A percentile compares a stretch with the other conserved stretches of the same genome.
These are phyloP conservation scores for Entomortierella beljakovae DNA, from an alignment of 192 early-diverging fungal species.

Conservation along the genomic window DNA sequence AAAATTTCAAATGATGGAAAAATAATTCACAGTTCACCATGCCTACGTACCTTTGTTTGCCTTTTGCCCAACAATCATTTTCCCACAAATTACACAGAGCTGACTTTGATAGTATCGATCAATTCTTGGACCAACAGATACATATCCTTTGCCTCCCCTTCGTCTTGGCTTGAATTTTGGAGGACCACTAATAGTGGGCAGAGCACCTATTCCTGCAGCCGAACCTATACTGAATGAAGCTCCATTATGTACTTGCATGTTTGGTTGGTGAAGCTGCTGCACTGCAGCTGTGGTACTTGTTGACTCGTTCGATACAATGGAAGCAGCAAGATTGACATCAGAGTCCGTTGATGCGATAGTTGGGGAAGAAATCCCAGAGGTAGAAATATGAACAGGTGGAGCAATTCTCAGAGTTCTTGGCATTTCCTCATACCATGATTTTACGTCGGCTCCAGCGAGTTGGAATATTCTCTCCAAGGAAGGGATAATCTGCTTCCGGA, in stretches of 20 bases:
- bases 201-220: not conserved
- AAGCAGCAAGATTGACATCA: not conserved
- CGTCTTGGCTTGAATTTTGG: constrained; percentile 32
- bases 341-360: not conserved
- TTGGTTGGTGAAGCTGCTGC: constrained; percentile 2
- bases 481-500: constrained; percentile 86
- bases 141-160: constrained; percentile 31
- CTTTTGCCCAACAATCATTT: constrained; percentile 46
- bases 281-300: constrained; percentile 17
- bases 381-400: constrained; percentile 40
- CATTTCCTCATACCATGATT: constrained; percentile 79
- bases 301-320: constrained; percentile 10
- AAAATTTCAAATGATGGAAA: too few relatives aligned
- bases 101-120: constrained; percentile 78
- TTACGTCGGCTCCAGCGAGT: constrained; percentile 82
- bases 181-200: not conserved
- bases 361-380: not conserved
- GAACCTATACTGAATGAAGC: not conserved
- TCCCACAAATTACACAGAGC: constrained; percentile 71
- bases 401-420: constrained; percentile 67
- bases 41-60: not conserved
- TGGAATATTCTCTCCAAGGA: constrained; percentile 83
- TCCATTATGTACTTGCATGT: not conserved
- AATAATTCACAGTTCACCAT: too few relatives aligned
- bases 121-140: constrained; percentile 58